phyloP scores from a whole-genome alignment of 176 grass and related monocot species.

The Musa itinerans region DNA sequence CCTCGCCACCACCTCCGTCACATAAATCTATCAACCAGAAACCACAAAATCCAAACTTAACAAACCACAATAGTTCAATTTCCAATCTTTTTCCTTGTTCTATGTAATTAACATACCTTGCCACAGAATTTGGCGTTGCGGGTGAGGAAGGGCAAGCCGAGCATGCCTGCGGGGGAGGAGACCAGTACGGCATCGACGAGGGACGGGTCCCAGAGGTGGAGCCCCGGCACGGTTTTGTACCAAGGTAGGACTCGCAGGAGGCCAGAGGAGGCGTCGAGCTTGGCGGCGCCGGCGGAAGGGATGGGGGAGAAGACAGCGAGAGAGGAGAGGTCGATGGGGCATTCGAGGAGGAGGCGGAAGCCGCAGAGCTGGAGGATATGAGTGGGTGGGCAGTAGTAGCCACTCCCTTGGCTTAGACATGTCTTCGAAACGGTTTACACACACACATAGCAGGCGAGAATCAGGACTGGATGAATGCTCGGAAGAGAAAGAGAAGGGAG shows the following conservation, averaged over 20 bases:
- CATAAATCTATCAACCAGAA: slow-evolving; percentile 53
- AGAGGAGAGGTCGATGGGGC: slow-evolving; percentile 72
- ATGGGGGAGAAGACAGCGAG: slow-evolving; percentile 46
- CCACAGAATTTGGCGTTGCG: slow-evolving; percentile 42
- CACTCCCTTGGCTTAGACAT: slow-evolving; percentile 29
- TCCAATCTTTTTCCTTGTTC: neutral
- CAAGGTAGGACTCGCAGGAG: slow-evolving; percentile 34
- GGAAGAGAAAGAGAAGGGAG: neutral
- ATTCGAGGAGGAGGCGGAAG: slow-evolving; percentile 66
- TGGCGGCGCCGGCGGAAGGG: neutral
- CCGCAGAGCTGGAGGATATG: slow-evolving; percentile 55
- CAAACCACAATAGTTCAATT: neutral
- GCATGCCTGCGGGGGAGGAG: slow-evolving; percentile 56
- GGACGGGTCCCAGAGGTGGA: slow-evolving; percentile 31
- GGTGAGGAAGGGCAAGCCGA: slow-evolving; percentile 86
- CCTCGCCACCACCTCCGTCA: slow-evolving; percentile 47
- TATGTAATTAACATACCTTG: slow-evolving; percentile 29
- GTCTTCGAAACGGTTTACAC: slow-evolving; percentile 18
- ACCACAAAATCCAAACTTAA: neutral
- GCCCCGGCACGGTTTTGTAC: slow-evolving; percentile 50
- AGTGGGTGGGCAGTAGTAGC: slow-evolving; percentile 48
- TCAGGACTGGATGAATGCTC: neutral
- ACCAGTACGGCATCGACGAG: slow-evolving; percentile 53
- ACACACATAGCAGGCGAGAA: neutral
- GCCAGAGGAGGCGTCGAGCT: neutral